Percentiles rank a stretch among this genome's conserved stretches.
These are phyloP conservation scores for Akebia trifoliata DNA, from an alignment of 164 flowering plant species.

Conservation along the genomic window DNA sequence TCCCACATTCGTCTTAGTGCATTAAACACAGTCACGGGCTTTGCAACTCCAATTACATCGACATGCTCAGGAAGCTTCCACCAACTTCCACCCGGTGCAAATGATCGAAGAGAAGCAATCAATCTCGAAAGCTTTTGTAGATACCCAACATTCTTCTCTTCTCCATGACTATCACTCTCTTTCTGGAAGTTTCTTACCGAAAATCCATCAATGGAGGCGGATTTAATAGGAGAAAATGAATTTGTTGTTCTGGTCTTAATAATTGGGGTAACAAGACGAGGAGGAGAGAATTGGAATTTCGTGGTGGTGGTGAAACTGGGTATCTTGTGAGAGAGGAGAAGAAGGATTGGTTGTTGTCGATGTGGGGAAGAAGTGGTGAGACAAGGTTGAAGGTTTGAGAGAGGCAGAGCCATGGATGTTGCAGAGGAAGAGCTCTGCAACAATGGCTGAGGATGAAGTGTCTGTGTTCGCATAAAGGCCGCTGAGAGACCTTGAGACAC, in stretches of 20 bases:
- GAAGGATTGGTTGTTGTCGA: neutral
- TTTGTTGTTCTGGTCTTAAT: neutral
- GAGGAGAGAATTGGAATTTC: constrained; percentile 11
- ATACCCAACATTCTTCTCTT: constrained; percentile 19
- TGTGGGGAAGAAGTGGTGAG: neutral
- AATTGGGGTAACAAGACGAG: neutral
- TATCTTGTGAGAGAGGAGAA: neutral
- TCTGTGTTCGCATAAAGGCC: no score
- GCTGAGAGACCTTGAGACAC: no score
- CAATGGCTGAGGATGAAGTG: no score
- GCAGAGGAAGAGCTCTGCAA: no score
- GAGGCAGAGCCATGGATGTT: constrained; percentile 6
- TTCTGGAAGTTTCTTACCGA: constrained; percentile 19
- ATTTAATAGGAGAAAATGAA: constrained; percentile 15
- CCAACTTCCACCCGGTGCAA: constrained; percentile 84
- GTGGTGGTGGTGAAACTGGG: neutral
- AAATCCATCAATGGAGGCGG: constrained; percentile 44
- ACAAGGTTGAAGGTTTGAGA: neutral
- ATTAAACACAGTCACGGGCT: constrained; percentile 61
- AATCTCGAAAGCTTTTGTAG: constrained; percentile 31
- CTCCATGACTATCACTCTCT: neutral
- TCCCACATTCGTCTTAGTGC: constrained; percentile 83
- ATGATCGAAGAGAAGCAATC: constrained; percentile 29
- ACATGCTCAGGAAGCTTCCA: constrained; percentile 56
- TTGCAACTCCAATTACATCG: constrained; percentile 28